phyloP scores from a whole-genome alignment of 192 early-diverging fungal species.

The Coemansia sp. region DNA sequence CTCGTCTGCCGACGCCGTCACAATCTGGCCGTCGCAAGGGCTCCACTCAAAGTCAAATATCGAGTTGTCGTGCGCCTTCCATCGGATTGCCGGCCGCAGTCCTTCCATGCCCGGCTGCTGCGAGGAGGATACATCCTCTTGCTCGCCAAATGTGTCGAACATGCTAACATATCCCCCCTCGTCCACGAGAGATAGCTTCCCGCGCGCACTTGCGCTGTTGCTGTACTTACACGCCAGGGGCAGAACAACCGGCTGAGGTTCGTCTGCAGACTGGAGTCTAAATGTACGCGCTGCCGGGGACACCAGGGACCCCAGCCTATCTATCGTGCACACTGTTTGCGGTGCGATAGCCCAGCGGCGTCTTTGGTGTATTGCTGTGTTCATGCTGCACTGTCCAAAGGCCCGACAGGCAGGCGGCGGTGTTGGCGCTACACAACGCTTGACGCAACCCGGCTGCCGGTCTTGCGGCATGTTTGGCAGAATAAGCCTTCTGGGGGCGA shows the following conservation, averaged over 20 bases:
- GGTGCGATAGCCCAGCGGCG: constrained; percentile 8
- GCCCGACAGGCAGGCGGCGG: neutral
- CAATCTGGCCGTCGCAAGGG: constrained; percentile 61
- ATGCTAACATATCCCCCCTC: constrained; percentile 37
- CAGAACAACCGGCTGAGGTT: constrained; percentile 17
- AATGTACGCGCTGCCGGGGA: constrained; percentile 30
- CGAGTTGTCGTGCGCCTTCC: constrained; percentile 72
- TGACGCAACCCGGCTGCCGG: neutral
- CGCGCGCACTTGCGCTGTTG: constrained; percentile 3
- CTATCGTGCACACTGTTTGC: constrained; percentile 15
- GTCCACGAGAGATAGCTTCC: constrained; percentile 39
- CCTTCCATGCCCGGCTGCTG: constrained; percentile 2
- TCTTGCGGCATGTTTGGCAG: neutral
- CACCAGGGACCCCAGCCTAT: constrained; percentile 20
- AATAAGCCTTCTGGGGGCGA: neutral
- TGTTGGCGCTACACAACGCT: neutral
- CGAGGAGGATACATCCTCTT: neutral
- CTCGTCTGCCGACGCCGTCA: constrained; percentile 77
- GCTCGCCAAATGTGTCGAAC: constrained; percentile 21
- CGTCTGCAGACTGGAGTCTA: constrained; percentile 14
- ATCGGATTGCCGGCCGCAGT: constrained; percentile 20
- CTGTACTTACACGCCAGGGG: constrained; percentile 49
- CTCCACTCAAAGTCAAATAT: constrained; percentile 84
- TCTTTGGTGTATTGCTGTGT: constrained; percentile 14
- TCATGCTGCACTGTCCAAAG: constrained; percentile 7